phyloP scores from a whole-genome alignment of 164 flowering plant genomes.

The Aristolochia fimbriata region DNA sequence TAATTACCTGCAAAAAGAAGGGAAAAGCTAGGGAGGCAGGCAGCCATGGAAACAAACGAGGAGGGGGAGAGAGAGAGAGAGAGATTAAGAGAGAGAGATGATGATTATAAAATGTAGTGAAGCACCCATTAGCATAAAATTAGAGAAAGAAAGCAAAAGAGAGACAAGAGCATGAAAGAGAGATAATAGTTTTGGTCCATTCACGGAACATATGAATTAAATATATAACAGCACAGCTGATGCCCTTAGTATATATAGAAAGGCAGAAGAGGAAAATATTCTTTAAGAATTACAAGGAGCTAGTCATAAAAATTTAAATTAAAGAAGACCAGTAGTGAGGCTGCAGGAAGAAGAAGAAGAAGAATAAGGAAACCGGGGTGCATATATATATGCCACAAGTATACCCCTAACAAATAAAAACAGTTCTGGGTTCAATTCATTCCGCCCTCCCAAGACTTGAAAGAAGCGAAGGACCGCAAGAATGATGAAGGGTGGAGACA shows the following conservation, averaged over 20 bases:
- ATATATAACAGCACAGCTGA: slow-evolving; percentile 10
- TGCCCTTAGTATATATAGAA: slow-evolving; percentile 6
- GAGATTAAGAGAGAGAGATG: too few species aligned
- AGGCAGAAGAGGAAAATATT: slow-evolving; percentile 5
- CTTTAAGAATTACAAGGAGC: slow-evolving; percentile 7
- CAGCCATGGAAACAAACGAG: too few species aligned
- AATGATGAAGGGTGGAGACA: neutral
- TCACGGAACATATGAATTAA: slow-evolving; percentile 8
- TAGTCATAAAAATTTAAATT: neutral
- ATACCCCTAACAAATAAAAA: neutral
- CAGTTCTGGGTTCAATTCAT: slow-evolving; percentile 8
- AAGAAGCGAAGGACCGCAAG: slow-evolving; percentile 10
- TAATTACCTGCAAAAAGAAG: slow-evolving; percentile 5
- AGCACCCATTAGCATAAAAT: slow-evolving; percentile 14
- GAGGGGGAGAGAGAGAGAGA: neutral
- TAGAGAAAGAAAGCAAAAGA: slow-evolving; percentile 8
- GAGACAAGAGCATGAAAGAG: slow-evolving; percentile 8
- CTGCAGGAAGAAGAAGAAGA: too few species aligned
- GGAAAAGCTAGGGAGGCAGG: neutral
- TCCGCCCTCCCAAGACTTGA: slow-evolving; percentile 11
- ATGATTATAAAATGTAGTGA: slow-evolving; percentile 8
- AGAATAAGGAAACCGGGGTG: too few species aligned
- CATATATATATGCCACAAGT: too few species aligned
- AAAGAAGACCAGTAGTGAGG: neutral
- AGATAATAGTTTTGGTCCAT: slow-evolving; percentile 12